Base-by-base conservation (phyloP, 345 rosid genomes). In the Salix dunnii region DNA sequence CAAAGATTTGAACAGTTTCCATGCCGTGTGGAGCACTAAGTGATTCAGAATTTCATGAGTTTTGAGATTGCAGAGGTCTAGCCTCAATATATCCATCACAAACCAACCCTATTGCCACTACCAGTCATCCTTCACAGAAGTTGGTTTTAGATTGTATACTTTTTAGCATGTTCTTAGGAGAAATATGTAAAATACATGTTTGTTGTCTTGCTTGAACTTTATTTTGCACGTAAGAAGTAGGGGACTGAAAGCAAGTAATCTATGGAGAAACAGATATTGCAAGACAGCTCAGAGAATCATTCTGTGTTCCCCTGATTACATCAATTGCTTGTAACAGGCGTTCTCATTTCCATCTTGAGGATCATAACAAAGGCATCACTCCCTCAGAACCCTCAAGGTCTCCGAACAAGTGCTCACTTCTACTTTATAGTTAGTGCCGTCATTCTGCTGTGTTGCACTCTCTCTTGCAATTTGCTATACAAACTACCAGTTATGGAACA, bases 361-460 rank as follows among this genome's bases (percentile, higher is more conserved):
- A 88, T 95, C 63, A 78, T 86, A 66, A 93, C 99, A 38, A 93
- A 95, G 82, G 97, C 94, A 65, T 89, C 96, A 11, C 88, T 95
- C 12, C 91, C 97, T 11, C 96, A 88, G 70, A 90, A 87, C 62
- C 80, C 90, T 0, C 87, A 85, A 23, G 97, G 99, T 67, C 86
- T 95, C 48, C 80, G 88, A 77, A 81, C 91, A 6, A 93, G 97
- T 68, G 89, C 97, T 61, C 93, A 93, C 76, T 89, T 84, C 80
- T 95, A 93, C 70, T 93, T 95, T 68, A 86, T 93, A 49, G 92
- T 90, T 58, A 87, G 93, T 84, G 82, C 92, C 42, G 76, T 77
- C 11, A 80, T 90, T 63, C 87, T 93, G 55, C 55, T 91, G 4
- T 81, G 87, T 53, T 93, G 97, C 93, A 79, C 85, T n/a, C 48